Percentiles rank a stretch among this genome's conserved stretches.
These are phyloP conservation scores for Protomyces lactucae-debilis DNA, from an alignment of 1,139 yeast species.

Conservation along the genomic window DNA sequence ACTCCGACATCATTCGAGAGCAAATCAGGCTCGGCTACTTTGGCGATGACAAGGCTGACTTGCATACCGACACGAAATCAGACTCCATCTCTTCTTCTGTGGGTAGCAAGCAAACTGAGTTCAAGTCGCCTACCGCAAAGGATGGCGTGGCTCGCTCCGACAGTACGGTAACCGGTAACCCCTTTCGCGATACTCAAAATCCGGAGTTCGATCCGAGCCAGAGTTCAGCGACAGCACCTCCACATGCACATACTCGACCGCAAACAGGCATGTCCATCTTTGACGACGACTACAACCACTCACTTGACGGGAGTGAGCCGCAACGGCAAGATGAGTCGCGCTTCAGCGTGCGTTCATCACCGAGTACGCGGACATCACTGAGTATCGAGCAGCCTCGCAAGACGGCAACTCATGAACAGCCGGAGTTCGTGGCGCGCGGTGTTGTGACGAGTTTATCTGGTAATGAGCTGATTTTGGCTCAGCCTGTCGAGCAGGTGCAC, in stretches of 20 bases:
- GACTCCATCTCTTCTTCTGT: neutral
- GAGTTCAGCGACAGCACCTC: neutral
- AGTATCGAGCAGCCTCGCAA: neutral
- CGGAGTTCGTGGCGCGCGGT: neutral
- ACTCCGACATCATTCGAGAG: constrained; percentile 82
- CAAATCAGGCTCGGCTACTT: constrained; percentile 34
- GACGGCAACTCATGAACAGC: neutral
- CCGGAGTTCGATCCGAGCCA: neutral
- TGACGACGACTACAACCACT: neutral
- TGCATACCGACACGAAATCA: neutral
- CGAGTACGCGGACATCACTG: neutral
- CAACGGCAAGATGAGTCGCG: neutral
- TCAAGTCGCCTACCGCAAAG: neutral
- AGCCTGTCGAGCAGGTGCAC: neutral
- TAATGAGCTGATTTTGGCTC: neutral
- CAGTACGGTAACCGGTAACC: neutral
- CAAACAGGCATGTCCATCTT: neutral
- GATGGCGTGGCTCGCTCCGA: neutral
- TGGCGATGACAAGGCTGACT: constrained; percentile 8
- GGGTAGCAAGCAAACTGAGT: neutral
- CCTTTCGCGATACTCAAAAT: neutral
- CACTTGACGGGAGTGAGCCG: neutral
- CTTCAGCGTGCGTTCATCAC: neutral
- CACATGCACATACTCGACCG: neutral
- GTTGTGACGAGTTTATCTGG: neutral